Evolutionary conservation across 345 rosid species (phyloP).

Genomic region (Raphanus raphanistrum): DNA sequence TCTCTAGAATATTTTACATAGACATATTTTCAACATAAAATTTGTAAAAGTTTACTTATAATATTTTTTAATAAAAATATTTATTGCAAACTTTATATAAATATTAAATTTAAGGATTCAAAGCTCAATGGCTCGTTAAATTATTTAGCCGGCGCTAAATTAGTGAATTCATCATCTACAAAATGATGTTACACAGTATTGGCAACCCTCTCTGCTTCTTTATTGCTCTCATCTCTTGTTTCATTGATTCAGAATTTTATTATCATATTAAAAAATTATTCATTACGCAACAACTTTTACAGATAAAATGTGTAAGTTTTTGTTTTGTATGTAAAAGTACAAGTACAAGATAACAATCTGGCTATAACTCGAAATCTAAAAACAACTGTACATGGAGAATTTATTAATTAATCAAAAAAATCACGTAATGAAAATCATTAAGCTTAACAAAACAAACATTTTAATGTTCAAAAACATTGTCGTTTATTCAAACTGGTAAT

Average conservation of each 20-base stretch:
- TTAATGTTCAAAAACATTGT: neutral
- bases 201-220: neutral
- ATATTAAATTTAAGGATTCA: no score
- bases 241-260: no score
- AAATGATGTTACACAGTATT: neutral
- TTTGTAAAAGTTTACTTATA: no score
- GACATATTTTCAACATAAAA: no score
- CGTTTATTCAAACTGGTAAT: neutral
- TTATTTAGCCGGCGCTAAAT: no score
- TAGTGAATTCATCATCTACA: neutral
- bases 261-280: neutral
- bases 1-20: no score
- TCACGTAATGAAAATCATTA: neutral
- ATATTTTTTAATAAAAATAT: no score
- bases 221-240: neutral
- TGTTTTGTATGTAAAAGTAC: neutral
- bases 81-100: no score
- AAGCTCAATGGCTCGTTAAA: no score
- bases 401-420: neutral
- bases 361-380: neutral
- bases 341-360: neutral
- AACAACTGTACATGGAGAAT: neutral
- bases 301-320: neutral
- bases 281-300: no score
- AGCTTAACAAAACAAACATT: neutral